phyloP scores from a whole-genome alignment of 106 monocot genomes.

The Iris macrosiphon region DNA sequence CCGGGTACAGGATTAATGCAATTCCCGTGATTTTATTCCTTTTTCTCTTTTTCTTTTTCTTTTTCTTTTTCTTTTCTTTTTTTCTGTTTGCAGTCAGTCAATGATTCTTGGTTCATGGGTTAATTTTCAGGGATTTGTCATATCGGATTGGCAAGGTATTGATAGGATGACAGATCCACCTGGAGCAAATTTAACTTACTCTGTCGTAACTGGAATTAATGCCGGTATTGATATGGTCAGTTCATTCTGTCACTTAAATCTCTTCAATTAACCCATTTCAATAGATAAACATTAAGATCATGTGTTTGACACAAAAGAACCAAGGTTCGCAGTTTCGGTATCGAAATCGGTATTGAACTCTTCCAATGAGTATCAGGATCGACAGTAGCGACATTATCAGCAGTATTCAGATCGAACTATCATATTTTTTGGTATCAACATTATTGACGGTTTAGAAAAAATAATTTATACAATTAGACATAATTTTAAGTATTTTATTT shows the following conservation, averaged over 20 bases:
- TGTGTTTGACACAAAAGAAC: no score
- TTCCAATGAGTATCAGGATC: no score
- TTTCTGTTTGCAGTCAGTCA: no score
- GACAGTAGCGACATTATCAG: no score
- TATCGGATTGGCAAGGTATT: conserved; percentile 61
- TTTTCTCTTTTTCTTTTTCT: neutral
- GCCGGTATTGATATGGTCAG: conserved; percentile 74
- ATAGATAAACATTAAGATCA: neutral
- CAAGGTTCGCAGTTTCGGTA: no score
- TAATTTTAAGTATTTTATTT: no score
- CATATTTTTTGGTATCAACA: no score
- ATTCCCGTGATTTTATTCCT: neutral
- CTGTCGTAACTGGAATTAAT: conserved; percentile 31
- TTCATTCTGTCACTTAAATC: neutral
- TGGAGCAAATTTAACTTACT: conserved; percentile 49
- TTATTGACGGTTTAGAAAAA: no score
- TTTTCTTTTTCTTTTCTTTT: neutral
- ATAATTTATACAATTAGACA: no score
- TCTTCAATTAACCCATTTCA: neutral
- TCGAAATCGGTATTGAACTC: no score
- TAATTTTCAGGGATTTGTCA: conserved; percentile 49
- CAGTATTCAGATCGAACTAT: no score
- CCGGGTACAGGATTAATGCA: conserved; percentile 63
- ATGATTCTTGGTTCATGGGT: neutral
- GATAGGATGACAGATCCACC: conserved; percentile 40